A percentile compares a stretch with the other conserved stretches of the same genome.
Conservation (phyloP, 768 basidiomycete genomes). For the Mycena belliarum region DNA sequence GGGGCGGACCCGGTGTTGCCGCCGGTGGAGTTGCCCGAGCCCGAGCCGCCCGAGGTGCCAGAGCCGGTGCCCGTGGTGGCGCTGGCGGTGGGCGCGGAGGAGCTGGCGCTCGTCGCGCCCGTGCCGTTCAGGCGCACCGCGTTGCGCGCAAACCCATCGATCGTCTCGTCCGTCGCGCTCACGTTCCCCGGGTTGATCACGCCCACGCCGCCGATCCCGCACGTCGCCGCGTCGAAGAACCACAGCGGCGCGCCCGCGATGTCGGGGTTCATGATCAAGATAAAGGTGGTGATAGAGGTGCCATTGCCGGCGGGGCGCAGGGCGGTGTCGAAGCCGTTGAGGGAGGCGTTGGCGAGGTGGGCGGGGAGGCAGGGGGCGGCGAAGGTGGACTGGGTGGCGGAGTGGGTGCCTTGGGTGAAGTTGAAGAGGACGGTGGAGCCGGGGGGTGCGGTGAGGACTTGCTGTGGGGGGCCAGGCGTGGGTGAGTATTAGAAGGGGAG, state of each 20-base stretch:
- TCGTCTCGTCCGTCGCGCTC: constrained; percentile 36
- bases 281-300: constrained; percentile 44
- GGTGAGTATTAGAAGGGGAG: too few relatives aligned
- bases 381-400: constrained; percentile 59
- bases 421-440: constrained; percentile 60
- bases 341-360: constrained; percentile 44
- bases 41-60: neutral
- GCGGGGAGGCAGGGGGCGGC: constrained; percentile 53
- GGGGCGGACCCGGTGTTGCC: neutral
- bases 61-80: neutral
- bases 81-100: neutral
- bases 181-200: constrained; percentile 56
- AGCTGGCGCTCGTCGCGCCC: constrained; percentile 15
- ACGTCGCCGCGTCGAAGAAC: constrained; percentile 61
- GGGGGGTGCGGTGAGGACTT: constrained; percentile 40
- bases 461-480: constrained; percentile 6
- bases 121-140: constrained; percentile 60
- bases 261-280: constrained; percentile 43
- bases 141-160: constrained; percentile 54
- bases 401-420: constrained; percentile 56
- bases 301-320: constrained; percentile 52
- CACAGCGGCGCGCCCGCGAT: constrained; percentile 50
- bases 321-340: constrained; percentile 62
- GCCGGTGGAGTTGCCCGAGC: neutral
- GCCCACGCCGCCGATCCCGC: constrained; percentile 59